phyloP scores from a whole-genome alignment of 1,284 basidiomycete genomes.

The Papiliotrema nemorosa region DNA sequence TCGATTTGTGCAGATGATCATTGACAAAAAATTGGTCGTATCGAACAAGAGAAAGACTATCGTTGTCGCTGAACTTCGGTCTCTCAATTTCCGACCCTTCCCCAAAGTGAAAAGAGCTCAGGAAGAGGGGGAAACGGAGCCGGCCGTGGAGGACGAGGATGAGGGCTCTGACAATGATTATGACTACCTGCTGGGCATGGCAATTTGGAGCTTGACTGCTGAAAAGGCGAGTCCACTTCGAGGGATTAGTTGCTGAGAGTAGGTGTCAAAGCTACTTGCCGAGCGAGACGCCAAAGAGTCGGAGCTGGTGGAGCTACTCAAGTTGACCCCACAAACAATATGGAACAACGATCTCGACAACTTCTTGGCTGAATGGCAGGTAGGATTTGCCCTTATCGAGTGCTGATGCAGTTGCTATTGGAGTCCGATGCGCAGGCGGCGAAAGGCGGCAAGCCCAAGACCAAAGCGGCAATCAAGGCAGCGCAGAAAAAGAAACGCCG shows the following conservation, averaged over 20 bases:
- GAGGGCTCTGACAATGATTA: constrained; percentile 64
- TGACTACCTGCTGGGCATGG: constrained; percentile 93
- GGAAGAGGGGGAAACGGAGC: constrained; percentile 66
- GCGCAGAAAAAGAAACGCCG: constrained; percentile 54
- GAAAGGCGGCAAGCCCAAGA: constrained; percentile 66
- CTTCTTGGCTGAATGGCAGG: constrained; percentile 83
- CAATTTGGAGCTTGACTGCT: constrained; percentile 88
- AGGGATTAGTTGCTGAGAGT: constrained; percentile 13
- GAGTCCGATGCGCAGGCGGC: constrained; percentile 54
- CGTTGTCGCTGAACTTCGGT: constrained; percentile 79
- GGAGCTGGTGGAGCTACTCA: constrained; percentile 75
- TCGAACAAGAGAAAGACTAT: constrained; percentile 87
- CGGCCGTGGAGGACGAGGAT: constrained; percentile 59
- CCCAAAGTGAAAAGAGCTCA: constrained; percentile 63
- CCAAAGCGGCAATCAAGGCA: constrained; percentile 63
- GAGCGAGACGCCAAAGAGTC: constrained; percentile 79
- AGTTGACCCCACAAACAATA: constrained; percentile 74
- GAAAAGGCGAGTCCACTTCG: constrained; percentile 66
- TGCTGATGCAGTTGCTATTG: constrained; percentile 52
- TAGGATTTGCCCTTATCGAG: constrained; percentile 47
- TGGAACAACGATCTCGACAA: constrained; percentile 88
- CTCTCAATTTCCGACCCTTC: constrained; percentile 83
- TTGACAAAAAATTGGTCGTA: constrained; percentile 81
- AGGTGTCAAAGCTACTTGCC: constrained; percentile 80
- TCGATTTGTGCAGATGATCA: constrained; percentile 95